Conservation (phyloP, 768 basidiomycete genomes). For the Gymnopilus junonius region DNA sequence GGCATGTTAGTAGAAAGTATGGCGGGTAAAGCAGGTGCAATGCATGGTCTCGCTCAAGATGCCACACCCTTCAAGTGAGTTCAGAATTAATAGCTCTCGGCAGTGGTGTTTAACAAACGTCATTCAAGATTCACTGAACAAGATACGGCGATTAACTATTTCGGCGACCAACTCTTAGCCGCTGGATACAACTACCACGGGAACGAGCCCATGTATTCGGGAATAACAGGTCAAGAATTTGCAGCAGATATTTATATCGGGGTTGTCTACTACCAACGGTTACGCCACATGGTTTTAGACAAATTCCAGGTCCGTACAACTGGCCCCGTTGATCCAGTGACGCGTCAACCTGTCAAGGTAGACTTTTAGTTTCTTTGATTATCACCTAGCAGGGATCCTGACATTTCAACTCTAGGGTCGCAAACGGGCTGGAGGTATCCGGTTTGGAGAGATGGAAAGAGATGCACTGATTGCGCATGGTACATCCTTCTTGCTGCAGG, state of each 20-base stretch:
- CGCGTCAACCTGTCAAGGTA: conserved; percentile 96
- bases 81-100: neutral
- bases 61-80: conserved; percentile 96
- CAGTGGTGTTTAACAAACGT: conserved; percentile 13
- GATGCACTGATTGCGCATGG: conserved; percentile 99
- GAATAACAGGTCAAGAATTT: conserved; percentile 98
- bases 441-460: conserved; percentile 99
- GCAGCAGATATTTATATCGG: conserved; percentile 98
- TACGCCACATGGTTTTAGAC: conserved; percentile 99
- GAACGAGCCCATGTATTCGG: conserved; percentile 99
- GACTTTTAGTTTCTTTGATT: conserved; percentile 22
- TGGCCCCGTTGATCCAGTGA: conserved; percentile 94
- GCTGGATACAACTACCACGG: conserved; percentile 99
- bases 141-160: conserved; percentile 97
- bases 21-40: conserved; percentile 98
- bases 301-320: conserved; percentile 99
- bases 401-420: conserved; percentile 65
- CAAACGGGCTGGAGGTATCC: conserved; percentile 97
- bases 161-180: conserved; percentile 90
- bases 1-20: conserved; percentile 99
- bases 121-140: conserved; percentile 86
- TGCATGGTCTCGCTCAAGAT: conserved; percentile 98
- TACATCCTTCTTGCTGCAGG: conserved; percentile 97
- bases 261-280: conserved; percentile 97
- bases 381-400: neutral